Percentiles rank a stretch among this genome's conserved stretches.
These are phyloP conservation scores for Plasmopara muralis DNA, from an alignment of 352 stramenopile species.

Conservation along the genomic window DNA sequence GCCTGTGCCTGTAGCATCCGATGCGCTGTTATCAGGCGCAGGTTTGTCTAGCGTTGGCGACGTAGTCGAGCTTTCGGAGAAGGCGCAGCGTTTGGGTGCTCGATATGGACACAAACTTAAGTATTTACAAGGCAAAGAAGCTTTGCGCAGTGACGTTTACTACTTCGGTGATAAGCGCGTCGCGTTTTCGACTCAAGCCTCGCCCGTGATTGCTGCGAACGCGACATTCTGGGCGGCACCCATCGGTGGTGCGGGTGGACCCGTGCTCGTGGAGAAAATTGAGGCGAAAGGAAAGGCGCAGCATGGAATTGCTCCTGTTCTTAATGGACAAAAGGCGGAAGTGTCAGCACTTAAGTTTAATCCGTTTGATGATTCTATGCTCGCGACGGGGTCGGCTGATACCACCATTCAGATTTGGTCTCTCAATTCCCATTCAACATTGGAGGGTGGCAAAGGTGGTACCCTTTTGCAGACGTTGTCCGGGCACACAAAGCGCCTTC, in stretches of 20 bases:
- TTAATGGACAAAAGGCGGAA: constrained; percentile 62
- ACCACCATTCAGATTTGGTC: constrained; percentile 59
- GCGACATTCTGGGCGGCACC: constrained; percentile 50
- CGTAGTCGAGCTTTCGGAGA: constrained; percentile 42
- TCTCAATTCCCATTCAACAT: constrained; percentile 14
- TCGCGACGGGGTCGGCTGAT: constrained; percentile 58
- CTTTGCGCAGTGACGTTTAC: constrained; percentile 50
- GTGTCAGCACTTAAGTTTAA: constrained; percentile 65
- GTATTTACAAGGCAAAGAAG: constrained; percentile 63
- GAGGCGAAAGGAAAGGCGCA: constrained; percentile 42
- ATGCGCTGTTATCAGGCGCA: constrained; percentile 1
- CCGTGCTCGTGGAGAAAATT: constrained; percentile 53
- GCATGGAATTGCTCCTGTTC: constrained; percentile 25
- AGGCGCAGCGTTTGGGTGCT: constrained; percentile 54
- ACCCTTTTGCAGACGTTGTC: constrained; percentile 23
- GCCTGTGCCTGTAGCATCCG: constrained; percentile 6
- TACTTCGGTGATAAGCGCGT: constrained; percentile 43
- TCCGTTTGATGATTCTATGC: constrained; percentile 40
- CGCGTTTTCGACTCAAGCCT: constrained; percentile 34
- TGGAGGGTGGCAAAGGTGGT: constrained; percentile 8
- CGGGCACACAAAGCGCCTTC: constrained; percentile 49
- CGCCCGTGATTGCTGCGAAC: constrained; percentile 48
- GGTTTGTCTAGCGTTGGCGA: constrained; percentile 6
- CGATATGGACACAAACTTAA: constrained; percentile 79
- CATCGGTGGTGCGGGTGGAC: constrained; percentile 49